Conservation (phyloP, 2,329 filamentous ascomycete species). For the Ophiocordyceps sinensis region DNA sequence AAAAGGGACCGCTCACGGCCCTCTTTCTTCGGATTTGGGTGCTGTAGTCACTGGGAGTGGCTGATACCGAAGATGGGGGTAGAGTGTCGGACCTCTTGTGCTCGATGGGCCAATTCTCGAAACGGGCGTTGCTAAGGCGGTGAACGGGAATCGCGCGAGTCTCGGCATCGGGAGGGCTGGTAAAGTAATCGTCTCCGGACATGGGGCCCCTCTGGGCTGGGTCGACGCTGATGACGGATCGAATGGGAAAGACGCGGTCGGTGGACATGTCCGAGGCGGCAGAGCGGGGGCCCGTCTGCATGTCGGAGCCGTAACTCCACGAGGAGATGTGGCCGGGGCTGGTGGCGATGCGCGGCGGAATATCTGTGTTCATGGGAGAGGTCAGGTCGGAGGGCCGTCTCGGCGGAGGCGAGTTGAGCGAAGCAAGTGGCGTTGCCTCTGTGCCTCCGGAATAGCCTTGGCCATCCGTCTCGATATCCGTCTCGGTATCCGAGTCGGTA, state of each 20-base stretch:
- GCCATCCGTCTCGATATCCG: not conserved
- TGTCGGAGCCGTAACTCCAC: constrained; percentile 27
- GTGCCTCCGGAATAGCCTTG: not conserved
- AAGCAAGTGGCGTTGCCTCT: not conserved
- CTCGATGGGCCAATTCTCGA: constrained; percentile 12
- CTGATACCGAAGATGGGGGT: constrained; percentile 4
- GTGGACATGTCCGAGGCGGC: constrained; percentile 21
- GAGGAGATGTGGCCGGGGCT: constrained; percentile 19
- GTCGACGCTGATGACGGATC: constrained; percentile 63
- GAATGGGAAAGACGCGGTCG: constrained; percentile 66
- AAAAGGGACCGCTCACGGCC: constrained; percentile 22
- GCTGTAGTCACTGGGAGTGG: constrained; percentile 4
- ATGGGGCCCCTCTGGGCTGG: constrained; percentile 25
- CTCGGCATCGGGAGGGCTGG: constrained; percentile 17
- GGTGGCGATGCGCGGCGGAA: not conserved
- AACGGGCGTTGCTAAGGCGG: constrained; percentile 14
- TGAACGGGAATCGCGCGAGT: constrained; percentile 14
- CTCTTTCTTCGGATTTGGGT: constrained; percentile 15
- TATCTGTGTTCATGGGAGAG: not conserved
- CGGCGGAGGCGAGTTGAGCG: not conserved
- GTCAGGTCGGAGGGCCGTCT: not conserved
- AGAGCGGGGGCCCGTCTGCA: constrained; percentile 18
- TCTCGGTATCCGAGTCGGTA: too few relatives aligned
- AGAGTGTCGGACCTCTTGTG: constrained; percentile 12
- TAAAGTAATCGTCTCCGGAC: constrained; percentile 24